Evolutionary conservation across 148 eudicot species (phyloP), one percentile per base, ranked within the genome.

Genomic region (Camellia granthamiana): DNA sequence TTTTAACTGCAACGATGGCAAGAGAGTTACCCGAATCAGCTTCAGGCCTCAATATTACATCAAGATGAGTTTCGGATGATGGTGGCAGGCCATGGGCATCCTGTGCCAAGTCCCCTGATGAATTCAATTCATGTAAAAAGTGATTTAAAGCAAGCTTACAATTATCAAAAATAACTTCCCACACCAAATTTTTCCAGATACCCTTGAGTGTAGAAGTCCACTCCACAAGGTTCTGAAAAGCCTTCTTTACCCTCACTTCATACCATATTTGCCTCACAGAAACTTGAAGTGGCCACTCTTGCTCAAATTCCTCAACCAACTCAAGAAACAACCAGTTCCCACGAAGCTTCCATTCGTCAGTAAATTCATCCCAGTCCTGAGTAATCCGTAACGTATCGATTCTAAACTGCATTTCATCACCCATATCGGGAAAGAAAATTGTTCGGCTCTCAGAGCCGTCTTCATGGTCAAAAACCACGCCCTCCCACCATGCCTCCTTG

Each of bases 401-500:
- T 55, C 47, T 38, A 10, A 75, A 54, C 16, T 9, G 61, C 74
- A 89, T 62, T 78, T 88, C 90, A 84, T 94, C 99, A 14, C 97
- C 99, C 74, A 88, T 44, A 83, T 97, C 99, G 3, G 99, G 99
- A 72, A 97, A 97, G 87, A 97, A 94, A 71, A 97, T 78, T 18
- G 76, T 84, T 66, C 98, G 80, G 13, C 69, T 54, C 7, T 83
- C 79, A 18, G 86, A 85, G 51, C 85, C 80, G 46, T 78, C 85
- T 52, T 91, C 80, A 49, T 75, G 75, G 76, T 90, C 96, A 71
- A 92, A 91, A 72, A 97, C 80, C 74, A 97, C 98, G 72, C 99
- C 99, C 90, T 97, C 99, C 99, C 99, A 97, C 99, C 99, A 97
- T 18, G 97, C 98, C 8, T 90, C 95, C 2, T 83, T 10, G 43